Percentiles rank a stretch among this genome's conserved stretches.
Evolutionary conservation across 2,329 filamentous ascomycete genomes (phyloP).

Genomic region (Chrysoporthe cubensis): DNA sequence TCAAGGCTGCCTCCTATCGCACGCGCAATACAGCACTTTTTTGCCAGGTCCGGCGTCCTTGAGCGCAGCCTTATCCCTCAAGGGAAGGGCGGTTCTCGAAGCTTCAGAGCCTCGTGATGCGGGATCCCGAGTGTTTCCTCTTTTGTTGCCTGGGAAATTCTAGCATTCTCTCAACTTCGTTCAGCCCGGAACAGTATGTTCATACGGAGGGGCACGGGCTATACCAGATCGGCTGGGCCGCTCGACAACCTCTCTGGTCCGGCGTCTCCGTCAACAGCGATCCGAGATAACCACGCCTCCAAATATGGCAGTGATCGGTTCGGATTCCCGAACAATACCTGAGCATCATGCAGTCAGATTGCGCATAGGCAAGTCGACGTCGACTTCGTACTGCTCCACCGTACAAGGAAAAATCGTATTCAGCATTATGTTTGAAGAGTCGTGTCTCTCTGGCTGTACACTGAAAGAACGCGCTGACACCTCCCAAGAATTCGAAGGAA

Average conservation of each 20-base stretch:
- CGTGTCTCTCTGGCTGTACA: not conserved
- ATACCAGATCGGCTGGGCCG: too few species aligned
- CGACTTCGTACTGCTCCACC: not conserved
- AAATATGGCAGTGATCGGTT: not conserved
- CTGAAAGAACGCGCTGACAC: constrained; percentile 4
- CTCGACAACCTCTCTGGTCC: not conserved
- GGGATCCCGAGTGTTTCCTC: too few species aligned
- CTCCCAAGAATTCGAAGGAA: not conserved
- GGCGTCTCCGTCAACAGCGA: not conserved
- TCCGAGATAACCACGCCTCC: not conserved
- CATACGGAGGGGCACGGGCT: not conserved
- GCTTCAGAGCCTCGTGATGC: not conserved
- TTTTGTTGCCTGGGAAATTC: too few species aligned
- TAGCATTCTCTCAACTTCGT: too few species aligned
- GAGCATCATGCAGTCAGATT: not conserved
- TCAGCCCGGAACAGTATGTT: not conserved
- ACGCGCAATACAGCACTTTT: not conserved
- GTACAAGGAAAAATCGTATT: not conserved
- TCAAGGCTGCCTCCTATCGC: not conserved
- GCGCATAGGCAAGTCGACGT: not conserved
- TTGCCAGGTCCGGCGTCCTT: not conserved
- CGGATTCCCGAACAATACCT: not conserved
- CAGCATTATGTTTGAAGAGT: not conserved
- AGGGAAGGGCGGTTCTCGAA: not conserved
- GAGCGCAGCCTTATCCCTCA: not conserved